phyloP scores from a whole-genome alignment of 805 yeast genomes.

The Candida pseudofarinosa region DNA sequence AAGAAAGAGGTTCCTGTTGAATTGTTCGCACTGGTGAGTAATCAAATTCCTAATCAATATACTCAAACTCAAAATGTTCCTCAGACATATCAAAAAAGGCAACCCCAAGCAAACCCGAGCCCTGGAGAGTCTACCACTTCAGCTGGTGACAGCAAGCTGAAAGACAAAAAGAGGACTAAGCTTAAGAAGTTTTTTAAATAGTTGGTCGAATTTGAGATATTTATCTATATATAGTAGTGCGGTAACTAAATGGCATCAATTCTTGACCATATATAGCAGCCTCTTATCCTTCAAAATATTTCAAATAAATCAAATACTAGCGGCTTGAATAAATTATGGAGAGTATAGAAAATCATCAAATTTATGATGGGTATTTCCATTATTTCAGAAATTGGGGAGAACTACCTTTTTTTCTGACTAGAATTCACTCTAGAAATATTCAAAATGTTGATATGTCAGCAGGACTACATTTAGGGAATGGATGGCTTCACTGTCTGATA shows the following conservation, averaged over 20 bases:
- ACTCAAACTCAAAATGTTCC: conserved; percentile 11
- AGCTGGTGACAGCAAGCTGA: conserved; percentile 5
- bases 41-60: not conserved
- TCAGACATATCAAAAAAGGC: conserved; percentile 24
- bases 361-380: not conserved
- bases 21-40: conserved; percentile 22
- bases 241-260: not conserved
- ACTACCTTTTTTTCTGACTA: not conserved
- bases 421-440: not conserved
- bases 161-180: conserved; percentile 43
- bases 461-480: not conserved
- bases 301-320: too few relatives aligned
- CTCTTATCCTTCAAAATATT: too few relatives aligned
- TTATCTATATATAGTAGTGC: not conserved
- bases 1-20: conserved; percentile 40
- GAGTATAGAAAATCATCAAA: not conserved
- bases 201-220: not conserved
- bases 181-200: conserved; percentile 44
- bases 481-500: conserved; percentile 13
- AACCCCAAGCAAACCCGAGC: not conserved
- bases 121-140: not conserved
- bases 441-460: not conserved
- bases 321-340: not conserved
- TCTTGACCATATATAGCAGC: too few relatives aligned
- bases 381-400: not conserved